Evolutionary conservation across 768 basidiomycete genomes (phyloP).

Genomic region (Rhodotorula taiwanensis): DNA sequence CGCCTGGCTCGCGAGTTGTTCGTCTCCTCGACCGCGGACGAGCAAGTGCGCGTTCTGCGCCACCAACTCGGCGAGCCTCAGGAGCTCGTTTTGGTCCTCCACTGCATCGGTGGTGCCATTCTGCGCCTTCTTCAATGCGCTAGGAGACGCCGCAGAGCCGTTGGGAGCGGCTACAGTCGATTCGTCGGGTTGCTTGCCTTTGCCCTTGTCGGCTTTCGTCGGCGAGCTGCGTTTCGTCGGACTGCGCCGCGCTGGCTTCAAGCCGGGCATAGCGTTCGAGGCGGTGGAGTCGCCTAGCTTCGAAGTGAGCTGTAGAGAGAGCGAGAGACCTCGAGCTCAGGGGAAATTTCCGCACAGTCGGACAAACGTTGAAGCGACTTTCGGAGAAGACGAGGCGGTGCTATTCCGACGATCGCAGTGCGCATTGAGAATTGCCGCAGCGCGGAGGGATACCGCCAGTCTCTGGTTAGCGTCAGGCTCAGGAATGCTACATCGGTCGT

Average conservation of each 20-base stretch:
- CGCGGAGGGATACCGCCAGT: too few relatives aligned
- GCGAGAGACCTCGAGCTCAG: not conserved
- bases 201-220: constrained; percentile 17
- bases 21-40: constrained; percentile 39
- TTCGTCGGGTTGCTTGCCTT: constrained; percentile 22
- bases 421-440: too few relatives aligned
- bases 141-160: not conserved
- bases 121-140: too few relatives aligned
- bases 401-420: too few relatives aligned
- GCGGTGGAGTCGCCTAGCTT: not conserved
- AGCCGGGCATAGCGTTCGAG: not conserved
- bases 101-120: not conserved
- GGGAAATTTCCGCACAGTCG: too few relatives aligned
- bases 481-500: too few relatives aligned
- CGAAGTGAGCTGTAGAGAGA: not conserved
- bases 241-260: not conserved
- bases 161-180: not conserved
- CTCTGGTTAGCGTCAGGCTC: too few relatives aligned
- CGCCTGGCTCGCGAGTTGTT: constrained; percentile 39
- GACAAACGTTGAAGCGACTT: too few relatives aligned
- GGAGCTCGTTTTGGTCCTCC: constrained; percentile 19
- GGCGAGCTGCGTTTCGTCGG: constrained; percentile 6
- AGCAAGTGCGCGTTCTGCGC: constrained; percentile 38
- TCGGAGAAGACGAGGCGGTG: too few relatives aligned
- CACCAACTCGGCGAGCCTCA: constrained; percentile 31